phyloP scores from a whole-genome alignment of 805 yeast species.

The Vanderwaltozyma yarrowii region DNA sequence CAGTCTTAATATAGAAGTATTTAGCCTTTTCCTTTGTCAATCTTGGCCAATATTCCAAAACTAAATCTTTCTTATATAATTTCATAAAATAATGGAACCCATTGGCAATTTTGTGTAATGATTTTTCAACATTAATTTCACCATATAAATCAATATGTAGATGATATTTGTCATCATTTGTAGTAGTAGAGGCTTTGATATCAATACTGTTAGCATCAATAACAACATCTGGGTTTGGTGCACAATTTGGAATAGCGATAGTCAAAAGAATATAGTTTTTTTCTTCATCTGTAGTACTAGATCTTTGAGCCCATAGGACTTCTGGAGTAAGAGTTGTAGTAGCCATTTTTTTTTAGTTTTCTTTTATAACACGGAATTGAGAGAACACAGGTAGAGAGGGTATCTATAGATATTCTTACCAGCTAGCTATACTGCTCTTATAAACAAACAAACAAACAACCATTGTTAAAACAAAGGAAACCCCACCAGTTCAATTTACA shows the following conservation, averaged over 20 bases:
- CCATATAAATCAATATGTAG: conserved; percentile 66
- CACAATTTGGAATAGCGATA: conserved; percentile 61
- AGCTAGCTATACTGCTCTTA: no score
- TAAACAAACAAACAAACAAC: no score
- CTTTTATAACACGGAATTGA: no score
- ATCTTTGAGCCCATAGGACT: conserved; percentile 96
- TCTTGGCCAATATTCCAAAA: conserved; percentile 90
- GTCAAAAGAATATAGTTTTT: conserved; percentile 74
- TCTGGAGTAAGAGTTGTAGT: conserved; percentile 30
- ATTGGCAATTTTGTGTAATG: conserved; percentile 44
- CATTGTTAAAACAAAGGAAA: no score
- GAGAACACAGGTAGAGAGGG: no score
- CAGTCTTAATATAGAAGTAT: conserved; percentile 77
- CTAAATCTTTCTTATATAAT: conserved; percentile 58
- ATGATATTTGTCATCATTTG: conserved; percentile 29
- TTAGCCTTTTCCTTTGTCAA: conserved; percentile 78
- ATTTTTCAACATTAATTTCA: conserved; percentile 57
- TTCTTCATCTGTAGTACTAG: conserved; percentile 55
- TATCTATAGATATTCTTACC: no score
- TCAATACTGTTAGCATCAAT: conserved; percentile 47
- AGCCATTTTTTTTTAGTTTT: background rate
- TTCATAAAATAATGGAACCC: conserved; percentile 46
- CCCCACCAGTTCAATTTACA: no score
- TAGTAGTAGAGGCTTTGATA: conserved; percentile 33
- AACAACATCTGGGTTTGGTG: conserved; percentile 43